Evolutionary conservation across 257 asterid genomes (phyloP).

Genomic region (Handroanthus guayacan): DNA sequence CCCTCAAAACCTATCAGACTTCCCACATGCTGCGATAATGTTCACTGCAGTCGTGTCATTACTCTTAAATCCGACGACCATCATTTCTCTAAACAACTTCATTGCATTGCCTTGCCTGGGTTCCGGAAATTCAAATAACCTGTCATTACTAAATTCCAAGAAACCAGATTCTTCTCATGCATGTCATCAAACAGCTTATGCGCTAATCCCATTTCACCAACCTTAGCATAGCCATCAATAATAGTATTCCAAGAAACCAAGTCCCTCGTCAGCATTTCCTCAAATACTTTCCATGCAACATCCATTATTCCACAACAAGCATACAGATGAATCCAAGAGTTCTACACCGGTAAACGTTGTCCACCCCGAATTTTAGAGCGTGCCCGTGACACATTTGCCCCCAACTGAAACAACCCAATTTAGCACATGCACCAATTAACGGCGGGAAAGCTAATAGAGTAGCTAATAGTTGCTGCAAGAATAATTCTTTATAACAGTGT

Average conservation of each 20-base stretch:
- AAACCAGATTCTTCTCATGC: slow-evolving; percentile 58
- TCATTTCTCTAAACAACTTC: slow-evolving; percentile 71
- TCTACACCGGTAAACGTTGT: slow-evolving; percentile 60
- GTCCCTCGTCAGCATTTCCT: slow-evolving; percentile 58
- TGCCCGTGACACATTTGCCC: slow-evolving; percentile 79
- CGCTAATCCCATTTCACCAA: slow-evolving; percentile 60
- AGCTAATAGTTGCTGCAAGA: slow-evolving; percentile 52
- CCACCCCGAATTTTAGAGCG: slow-evolving; percentile 68
- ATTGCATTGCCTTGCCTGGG: slow-evolving; percentile 68
- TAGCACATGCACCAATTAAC: slow-evolving; percentile 68
- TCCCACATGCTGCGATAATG: slow-evolving; percentile 68
- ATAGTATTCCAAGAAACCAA: slow-evolving; percentile 70
- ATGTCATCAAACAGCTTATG: slow-evolving; percentile 66
- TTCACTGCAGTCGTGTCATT: slow-evolving; percentile 57
- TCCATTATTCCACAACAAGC: slow-evolving; percentile 53
- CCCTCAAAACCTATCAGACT: slow-evolving; percentile 74
- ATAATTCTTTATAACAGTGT: slow-evolving; percentile 63
- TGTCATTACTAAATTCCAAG: slow-evolving; percentile 69
- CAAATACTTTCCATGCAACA: slow-evolving; percentile 49
- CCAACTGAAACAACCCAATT: slow-evolving; percentile 47
- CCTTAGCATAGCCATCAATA: slow-evolving; percentile 52
- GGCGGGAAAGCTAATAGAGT: slow-evolving; percentile 78
- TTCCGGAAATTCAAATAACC: slow-evolving; percentile 64
- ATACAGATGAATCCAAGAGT: slow-evolving; percentile 68
- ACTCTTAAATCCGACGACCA: slow-evolving; percentile 40